Evolutionary conservation across 768 basidiomycete species (phyloP).

Genomic region (Mycena floridula): DNA sequence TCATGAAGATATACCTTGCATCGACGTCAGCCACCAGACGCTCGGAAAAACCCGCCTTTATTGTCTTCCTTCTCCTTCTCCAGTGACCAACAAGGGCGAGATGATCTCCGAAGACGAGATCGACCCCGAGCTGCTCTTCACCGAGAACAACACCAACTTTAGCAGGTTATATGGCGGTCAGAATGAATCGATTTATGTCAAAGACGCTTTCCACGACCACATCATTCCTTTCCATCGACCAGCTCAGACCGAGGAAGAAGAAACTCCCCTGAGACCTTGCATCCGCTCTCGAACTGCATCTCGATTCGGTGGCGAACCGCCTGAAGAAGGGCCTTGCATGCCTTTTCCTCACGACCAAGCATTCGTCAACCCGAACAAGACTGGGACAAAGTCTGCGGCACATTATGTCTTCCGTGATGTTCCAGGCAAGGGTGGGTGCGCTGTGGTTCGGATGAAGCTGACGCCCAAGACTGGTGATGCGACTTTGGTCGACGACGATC

Average conservation of each 20-base stretch:
- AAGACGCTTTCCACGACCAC: conserved; percentile 98
- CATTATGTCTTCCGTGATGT: conserved; percentile 87
- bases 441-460: conserved; percentile 89
- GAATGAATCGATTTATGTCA: conserved; percentile 80
- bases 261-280: conserved; percentile 39
- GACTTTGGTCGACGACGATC: conserved; percentile 79
- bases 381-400: conserved; percentile 89
- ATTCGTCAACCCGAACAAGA: conserved; percentile 82
- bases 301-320: conserved; percentile 31
- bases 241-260: conserved; percentile 32
- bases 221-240: conserved; percentile 86
- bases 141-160: conserved; percentile 97
- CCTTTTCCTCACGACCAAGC: conserved; percentile 45
- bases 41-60: conserved; percentile 79
- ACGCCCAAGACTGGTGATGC: conserved; percentile 73
- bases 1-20: conserved; percentile 46
- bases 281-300: conserved; percentile 48
- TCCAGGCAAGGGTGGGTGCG: conserved; percentile 88
- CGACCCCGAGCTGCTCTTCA: conserved; percentile 86
- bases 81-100: conserved; percentile 68
- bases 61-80: conserved; percentile 88
- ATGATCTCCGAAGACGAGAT: conserved; percentile 55
- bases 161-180: conserved; percentile 82
- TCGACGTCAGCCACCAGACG: conserved; percentile 67
- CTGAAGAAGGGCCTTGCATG: conserved; percentile 52